A percentile compares a stretch with the other conserved stretches of the same genome.
phyloP scores from a whole-genome alignment of 805 yeast species.

The Helenozyma baotianmanensis region DNA sequence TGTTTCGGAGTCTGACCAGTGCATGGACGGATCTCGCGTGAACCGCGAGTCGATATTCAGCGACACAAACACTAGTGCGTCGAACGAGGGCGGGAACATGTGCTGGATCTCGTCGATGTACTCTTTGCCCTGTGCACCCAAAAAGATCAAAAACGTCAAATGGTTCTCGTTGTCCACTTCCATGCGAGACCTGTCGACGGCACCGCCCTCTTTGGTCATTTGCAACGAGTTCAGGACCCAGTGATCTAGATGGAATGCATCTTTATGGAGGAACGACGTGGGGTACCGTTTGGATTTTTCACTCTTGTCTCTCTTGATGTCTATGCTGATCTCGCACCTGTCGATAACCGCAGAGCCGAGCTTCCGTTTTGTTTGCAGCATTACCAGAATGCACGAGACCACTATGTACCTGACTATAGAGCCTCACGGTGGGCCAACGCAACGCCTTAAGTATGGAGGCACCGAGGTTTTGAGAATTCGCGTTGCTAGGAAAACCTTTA shows the following conservation, averaged over 20 bases:
- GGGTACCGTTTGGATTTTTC: not conserved
- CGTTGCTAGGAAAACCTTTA: no score
- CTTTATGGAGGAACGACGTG: not conserved
- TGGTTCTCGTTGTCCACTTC: not conserved
- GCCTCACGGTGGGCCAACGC: no score
- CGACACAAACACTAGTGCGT: conserved; percentile 14
- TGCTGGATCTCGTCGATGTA: conserved; percentile 14
- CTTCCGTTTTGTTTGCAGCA: no score
- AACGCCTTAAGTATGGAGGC: no score
- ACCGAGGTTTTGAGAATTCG: no score
- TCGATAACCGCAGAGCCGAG: no score
- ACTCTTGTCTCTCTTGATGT: not conserved
- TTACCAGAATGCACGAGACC: no score
- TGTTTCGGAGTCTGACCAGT: conserved; percentile 9
- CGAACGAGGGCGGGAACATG: conserved; percentile 7
- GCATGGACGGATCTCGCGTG: not conserved
- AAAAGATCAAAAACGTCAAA: conserved; percentile 20
- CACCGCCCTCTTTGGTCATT: not conserved
- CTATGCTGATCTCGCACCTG: conserved; percentile 1
- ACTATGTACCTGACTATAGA: no score
- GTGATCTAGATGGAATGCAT: not conserved
- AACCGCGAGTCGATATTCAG: conserved; percentile 7
- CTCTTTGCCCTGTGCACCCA: conserved; percentile 32
- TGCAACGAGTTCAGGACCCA: not conserved
- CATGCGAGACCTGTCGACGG: conserved; percentile 1